These are phyloP conservation scores for Camillea tinctor DNA, from an alignment of 2,329 filamentous ascomycete genomes.

Conservation along the genomic window DNA sequence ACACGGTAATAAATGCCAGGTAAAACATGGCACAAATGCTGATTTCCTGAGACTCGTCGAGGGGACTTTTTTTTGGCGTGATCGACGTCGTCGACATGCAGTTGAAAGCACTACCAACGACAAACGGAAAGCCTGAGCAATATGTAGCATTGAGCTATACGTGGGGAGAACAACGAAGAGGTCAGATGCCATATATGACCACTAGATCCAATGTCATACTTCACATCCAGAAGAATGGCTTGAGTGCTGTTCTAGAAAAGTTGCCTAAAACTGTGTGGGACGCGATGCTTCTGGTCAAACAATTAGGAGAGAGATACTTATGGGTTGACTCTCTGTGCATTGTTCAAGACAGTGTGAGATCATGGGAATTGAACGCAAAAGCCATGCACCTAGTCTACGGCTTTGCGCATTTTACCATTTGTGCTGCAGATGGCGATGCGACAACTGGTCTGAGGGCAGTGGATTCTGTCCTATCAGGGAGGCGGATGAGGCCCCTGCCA, in stretches of 20 bases:
- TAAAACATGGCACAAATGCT: neutral
- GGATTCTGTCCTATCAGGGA: too few species aligned
- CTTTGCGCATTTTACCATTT: neutral
- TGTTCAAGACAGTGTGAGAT: neutral
- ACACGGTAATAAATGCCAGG: too few species aligned
- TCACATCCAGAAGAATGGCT: neutral
- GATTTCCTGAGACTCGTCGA: neutral
- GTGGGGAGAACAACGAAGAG: neutral
- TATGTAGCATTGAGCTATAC: neutral
- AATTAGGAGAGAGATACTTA: neutral
- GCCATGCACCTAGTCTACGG: slow-evolving; percentile 5
- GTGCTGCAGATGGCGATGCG: slow-evolving; percentile 1
- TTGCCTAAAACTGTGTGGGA: neutral
- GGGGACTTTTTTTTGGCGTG: slow-evolving; percentile 1
- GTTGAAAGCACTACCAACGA: neutral
- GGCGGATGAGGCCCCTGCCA: too few species aligned
- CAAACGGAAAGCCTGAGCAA: neutral
- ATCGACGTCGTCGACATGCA: neutral
- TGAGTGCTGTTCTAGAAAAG: neutral
- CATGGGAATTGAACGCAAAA: neutral
- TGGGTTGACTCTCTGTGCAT: neutral
- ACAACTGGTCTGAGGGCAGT: neutral
- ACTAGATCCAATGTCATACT: neutral
- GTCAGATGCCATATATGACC: neutral
- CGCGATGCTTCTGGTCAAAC: neutral